A percentile compares a stretch with the other conserved stretches of the same genome.
Evolutionary conservation across 2,329 filamentous ascomycete genomes (phyloP).

Genomic region (Hortaea sp.): DNA sequence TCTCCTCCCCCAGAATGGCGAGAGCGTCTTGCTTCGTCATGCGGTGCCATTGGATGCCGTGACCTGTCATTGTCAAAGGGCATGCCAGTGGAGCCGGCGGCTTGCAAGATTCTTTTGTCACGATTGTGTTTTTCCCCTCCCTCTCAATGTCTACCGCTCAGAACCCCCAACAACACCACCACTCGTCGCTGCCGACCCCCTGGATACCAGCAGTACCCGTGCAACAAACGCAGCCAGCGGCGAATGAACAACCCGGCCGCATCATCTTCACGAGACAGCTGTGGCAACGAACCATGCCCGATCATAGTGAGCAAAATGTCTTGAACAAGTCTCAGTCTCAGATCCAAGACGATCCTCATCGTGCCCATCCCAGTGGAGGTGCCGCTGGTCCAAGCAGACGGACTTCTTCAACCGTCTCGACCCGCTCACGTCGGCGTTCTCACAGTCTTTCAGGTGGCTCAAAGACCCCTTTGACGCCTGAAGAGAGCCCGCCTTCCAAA

Average conservation of each 20-base stretch:
- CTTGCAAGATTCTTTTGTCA: slow-evolving; percentile 18
- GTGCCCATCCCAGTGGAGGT: slow-evolving; percentile 1
- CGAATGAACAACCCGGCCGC: slow-evolving; percentile 15
- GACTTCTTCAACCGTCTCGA: slow-evolving; percentile 20
- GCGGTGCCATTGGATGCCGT: slow-evolving; percentile 18
- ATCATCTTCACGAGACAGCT: slow-evolving; percentile 28
- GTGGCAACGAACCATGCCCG: slow-evolving; percentile 28
- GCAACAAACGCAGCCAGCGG: slow-evolving; percentile 17
- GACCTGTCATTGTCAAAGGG: slow-evolving; percentile 22
- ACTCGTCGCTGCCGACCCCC: slow-evolving; percentile 8
- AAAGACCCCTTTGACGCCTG: slow-evolving; percentile 26
- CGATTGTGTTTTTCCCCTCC: slow-evolving; percentile 6
- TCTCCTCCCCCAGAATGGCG: slow-evolving; percentile 17
- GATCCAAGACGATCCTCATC: neutral
- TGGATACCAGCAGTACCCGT: slow-evolving; percentile 4
- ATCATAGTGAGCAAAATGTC: slow-evolving; percentile 18
- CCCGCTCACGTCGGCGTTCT: slow-evolving; percentile 20
- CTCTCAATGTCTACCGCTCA: slow-evolving; percentile 21
- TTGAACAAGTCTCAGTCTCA: slow-evolving; percentile 24
- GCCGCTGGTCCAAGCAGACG: slow-evolving; percentile 13
- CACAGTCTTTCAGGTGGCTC: slow-evolving; percentile 19
- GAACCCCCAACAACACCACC: neutral
- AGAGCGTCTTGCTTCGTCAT: slow-evolving; percentile 16
- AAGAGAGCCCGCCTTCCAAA: slow-evolving; percentile 25
- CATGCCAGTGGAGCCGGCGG: slow-evolving; percentile 24